Base-by-base conservation (phyloP, 257 asterid species). In the Leptodermis oblonga region DNA sequence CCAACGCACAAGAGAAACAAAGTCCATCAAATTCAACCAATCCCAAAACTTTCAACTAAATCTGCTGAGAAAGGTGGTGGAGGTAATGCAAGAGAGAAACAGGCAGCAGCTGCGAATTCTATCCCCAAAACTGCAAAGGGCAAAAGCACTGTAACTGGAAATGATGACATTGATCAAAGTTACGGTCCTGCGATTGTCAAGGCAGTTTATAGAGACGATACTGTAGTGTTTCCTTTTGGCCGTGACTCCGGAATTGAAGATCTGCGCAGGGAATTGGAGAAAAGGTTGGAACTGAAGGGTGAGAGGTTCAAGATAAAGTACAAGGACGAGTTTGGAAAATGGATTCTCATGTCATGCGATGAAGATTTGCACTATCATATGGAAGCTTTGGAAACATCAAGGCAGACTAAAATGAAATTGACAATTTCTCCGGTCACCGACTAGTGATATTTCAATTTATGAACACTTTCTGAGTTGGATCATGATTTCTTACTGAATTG, bases 251-350 rank as follows among this genome's bases (percentile, higher is more conserved):
- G 43, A 12, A 59, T 59, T 59, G 65, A 60, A 33, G 28, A 7
- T 13, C 37, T 60, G 15, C 45, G 45, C 15, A 2, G 45, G 5
- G 45, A 60, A 34, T 7, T 60, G 45, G 45, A 10, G 3, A 60
- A 34, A 60, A 60, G 65, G 17, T 60, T 60, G 5, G 45, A 20
- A 3, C 17, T 60, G 22, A 31, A 58, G 30, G 42, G 5, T 13
- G 64, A 36, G 42, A 58, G 42, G 25, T 58, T 58, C 64, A 58
- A 33, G 17, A 30, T 59, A 9, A 60, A 60, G 65, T 60, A 60
- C 9, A 26, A 33, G 28, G 65, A 33, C 3, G 65, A 18, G 7
- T 5, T 1, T 8, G 45, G 65, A 14, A 28, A 34, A 0, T 33
- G 46, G 65, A 14, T 59, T 4, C 2, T 33, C 23, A 30, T 59